These are phyloP conservation scores for Penicillium sp. DNA, from an alignment of 2,329 filamentous ascomycete species.

Conservation along the genomic window DNA sequence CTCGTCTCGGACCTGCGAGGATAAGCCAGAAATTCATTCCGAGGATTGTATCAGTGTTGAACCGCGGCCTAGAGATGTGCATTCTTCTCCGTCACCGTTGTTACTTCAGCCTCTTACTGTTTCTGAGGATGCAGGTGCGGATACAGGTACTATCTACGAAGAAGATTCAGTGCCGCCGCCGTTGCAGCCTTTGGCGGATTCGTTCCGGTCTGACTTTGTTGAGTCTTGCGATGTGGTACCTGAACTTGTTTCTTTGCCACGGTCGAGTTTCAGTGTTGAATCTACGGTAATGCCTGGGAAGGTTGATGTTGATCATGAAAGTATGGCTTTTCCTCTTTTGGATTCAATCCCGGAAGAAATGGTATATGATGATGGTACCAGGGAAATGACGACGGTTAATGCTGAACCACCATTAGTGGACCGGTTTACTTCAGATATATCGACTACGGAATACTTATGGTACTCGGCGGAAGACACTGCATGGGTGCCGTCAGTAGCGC, in stretches of 20 bases:
- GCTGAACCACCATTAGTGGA: neutral
- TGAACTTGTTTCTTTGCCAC: neutral
- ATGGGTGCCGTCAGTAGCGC: neutral
- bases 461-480: neutral
- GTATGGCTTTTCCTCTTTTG: constrained; percentile 1
- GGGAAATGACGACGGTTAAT: neutral
- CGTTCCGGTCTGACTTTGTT: neutral
- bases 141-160: neutral
- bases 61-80: neutral
- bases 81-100: constrained; percentile 13
- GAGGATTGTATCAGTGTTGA: neutral
- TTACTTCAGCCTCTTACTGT: neutral
- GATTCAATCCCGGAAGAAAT: constrained; percentile 10
- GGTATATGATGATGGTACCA: neutral
- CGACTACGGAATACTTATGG: neutral
- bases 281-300: neutral
- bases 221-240: neutral
- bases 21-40: neutral
- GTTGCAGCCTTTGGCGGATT: neutral
- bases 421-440: neutral
- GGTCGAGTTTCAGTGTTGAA: neutral
- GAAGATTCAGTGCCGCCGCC: neutral
- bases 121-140: neutral
- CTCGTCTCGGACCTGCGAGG: too few species aligned
- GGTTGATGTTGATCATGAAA: neutral